Evolutionary conservation across 2,329 filamentous ascomycete genomes (phyloP), one percentile per base, ranked within the genome.

Genomic region (Annulohypoxylon truncatum): DNA sequence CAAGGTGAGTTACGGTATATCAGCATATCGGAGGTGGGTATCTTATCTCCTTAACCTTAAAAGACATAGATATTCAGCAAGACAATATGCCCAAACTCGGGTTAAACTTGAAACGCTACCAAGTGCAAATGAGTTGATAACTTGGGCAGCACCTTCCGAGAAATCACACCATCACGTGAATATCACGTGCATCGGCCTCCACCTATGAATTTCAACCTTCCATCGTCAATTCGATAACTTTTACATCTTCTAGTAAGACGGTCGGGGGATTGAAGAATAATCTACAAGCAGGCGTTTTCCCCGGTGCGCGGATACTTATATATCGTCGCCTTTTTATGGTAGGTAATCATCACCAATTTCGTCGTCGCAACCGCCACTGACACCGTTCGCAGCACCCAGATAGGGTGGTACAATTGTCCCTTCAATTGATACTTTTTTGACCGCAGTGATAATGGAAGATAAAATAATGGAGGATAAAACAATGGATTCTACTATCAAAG

Each of bases 91-190:
- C 42, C 29, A 48, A 48, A 47, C 28, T 40, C 35, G n/a, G 10
- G 12, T 33, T 26, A 60, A 8, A 33, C 13, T 51, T 52, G 31
- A 59, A 59, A 12, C n/a, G 12, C n/a, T 42, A 10, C 52, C 22
- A 44, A 15, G 20, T 28, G 26, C 10, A 52, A 60, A 40, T 35
- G 5, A 56, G 20, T 22, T 56, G 28, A 42, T n/a, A 33, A 7
- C 33, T 48, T 22, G 6, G 57, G 65, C 26, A 63, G 33, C 44
- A 56, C 33, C 33, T 26, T 18, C 56, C 56, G 29, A 28, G 46
- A 48, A 58, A 66, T 65, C 62, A 59, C 24, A 62, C 56, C 47
- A 70, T 71, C 69, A 71, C 69, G 69, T 71, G 69, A 47, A 72
- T 61, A 47, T 58, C 71, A 57, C 66, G 52, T 50, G 68, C 57